Conservation (phyloP, 768 basidiomycete genomes). For the Collybia sp. region DNA sequence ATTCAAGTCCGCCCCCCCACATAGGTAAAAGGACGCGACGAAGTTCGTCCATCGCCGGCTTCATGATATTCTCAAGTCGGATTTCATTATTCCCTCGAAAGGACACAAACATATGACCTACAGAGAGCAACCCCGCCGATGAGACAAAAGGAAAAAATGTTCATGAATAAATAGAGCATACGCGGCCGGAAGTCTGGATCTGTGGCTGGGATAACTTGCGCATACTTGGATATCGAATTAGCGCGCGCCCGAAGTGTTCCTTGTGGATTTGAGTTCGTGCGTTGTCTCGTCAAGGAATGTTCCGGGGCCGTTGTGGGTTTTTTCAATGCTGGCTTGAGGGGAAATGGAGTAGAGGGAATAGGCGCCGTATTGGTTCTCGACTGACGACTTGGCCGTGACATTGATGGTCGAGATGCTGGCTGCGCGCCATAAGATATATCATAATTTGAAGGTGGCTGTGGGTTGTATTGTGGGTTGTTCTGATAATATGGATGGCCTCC, state of each 20-base stretch:
- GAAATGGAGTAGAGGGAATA: constrained; percentile 16
- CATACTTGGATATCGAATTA: background rate
- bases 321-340: constrained; percentile 57
- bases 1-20: constrained; percentile 64
- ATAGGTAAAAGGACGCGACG: constrained; percentile 49
- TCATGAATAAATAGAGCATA: constrained; percentile 16
- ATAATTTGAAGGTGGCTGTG: background rate
- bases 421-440: background rate
- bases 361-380: constrained; percentile 26
- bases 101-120: constrained; percentile 72
- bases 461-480: constrained; percentile 25
- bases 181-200: constrained; percentile 24
- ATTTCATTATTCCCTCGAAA: constrained; percentile 65
- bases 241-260: too few relatives aligned
- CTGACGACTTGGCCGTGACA: constrained; percentile 26
- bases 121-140: background rate
- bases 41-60: constrained; percentile 53
- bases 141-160: constrained; percentile 2
- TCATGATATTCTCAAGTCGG: constrained; percentile 46
- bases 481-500: too few relatives aligned
- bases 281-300: constrained; percentile 28
- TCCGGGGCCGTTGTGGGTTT: constrained; percentile 24
- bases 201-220: constrained; percentile 16
- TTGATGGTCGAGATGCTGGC: constrained; percentile 6
- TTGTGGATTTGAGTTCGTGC: constrained; percentile 31